These are phyloP conservation scores for Curvularia eragrostidis DNA, from an alignment of 2,329 filamentous ascomycete genomes.

Conservation along the genomic window DNA sequence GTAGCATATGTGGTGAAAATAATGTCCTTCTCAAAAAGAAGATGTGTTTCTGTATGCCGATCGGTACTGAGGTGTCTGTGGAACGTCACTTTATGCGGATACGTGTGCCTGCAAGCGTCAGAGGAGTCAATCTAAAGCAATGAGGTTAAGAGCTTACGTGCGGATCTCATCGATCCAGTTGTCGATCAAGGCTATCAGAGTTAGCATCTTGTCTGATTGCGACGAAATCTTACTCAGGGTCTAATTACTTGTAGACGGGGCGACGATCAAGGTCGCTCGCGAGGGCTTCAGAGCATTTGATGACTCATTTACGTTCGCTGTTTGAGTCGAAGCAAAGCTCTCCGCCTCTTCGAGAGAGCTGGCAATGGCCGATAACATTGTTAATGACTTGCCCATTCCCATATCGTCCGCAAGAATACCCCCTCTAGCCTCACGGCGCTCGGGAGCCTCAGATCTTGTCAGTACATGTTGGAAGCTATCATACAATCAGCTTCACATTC, in stretches of 20 bases:
- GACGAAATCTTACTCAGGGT: not conserved
- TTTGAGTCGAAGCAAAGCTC: constrained; percentile 2
- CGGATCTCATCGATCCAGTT: constrained; percentile 28
- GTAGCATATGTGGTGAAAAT: constrained; percentile 32
- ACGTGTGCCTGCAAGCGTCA: constrained; percentile 9
- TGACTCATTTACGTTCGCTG: not conserved
- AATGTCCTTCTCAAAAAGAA: constrained; percentile 14
- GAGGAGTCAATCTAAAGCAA: not conserved
- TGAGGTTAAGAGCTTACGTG: constrained; percentile 3
- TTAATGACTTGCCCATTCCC: constrained; percentile 32
- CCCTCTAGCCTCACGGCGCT: constrained; percentile 12
- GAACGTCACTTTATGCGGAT: constrained; percentile 9
- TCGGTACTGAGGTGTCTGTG: constrained; percentile 14
- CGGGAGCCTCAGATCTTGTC: constrained; percentile 16
- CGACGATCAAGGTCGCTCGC: constrained; percentile 25
- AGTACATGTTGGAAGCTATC: constrained; percentile 23
- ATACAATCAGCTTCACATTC: not conserved
- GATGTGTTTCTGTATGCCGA: constrained; percentile 5
- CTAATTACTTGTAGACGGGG: constrained; percentile 21
- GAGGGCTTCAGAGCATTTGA: constrained; percentile 4
- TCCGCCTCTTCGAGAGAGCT: constrained; percentile 16
- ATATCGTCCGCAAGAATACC: constrained; percentile 37
- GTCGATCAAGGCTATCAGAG: constrained; percentile 21
- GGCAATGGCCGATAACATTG: constrained; percentile 23
- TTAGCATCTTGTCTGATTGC: not conserved